Base-by-base conservation (phyloP, 2,329 filamentous ascomycete genomes). In the Helotiales sp. region DNA sequence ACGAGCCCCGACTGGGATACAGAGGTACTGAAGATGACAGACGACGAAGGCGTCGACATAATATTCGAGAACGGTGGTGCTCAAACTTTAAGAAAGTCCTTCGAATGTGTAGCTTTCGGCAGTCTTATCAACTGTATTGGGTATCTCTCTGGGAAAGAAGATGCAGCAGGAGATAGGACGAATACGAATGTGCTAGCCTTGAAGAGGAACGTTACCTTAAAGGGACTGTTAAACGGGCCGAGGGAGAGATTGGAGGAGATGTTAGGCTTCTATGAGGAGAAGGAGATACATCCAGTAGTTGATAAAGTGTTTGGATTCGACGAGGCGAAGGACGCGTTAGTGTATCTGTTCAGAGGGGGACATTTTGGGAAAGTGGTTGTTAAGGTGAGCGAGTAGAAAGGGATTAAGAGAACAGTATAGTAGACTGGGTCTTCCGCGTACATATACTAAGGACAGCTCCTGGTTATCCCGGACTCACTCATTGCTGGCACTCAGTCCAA, bases 191-290 rank as follows among this genome's bases (percentile, higher is more conserved):
- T 88, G 27, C 72, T 81, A 54, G 78, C 77, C 0, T 36, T 59
- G 54, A 62, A 46, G 48, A 57, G 60, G 58, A 80, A 79, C 59
- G 75, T 77, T 13, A 80, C 78, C 30, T 68, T 80, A 51, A 77
- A 77, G 65, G 77, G 86, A 0, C 80, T 88, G 6, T 65, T 88
- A 27, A 87, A 88, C 68, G 86, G 86, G 0, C 84, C 86, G 0
- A 78, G 77, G 55, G 75, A 79, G 48, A 70, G 76, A 40, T 78
- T 84, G 57, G 78, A 81, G 70, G 81, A 84, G 70, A 82, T 84
- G 79, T 62, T 78, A 34, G 55, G 47, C 30, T 78, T 79, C 46
- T 80, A 81, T 61, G 72, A 76, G 57, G 66, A 71, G 47, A 72
- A 78, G 57, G 52, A 68, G 59, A 78, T 82, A 38, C 72, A 68